These are phyloP conservation scores for Peronospora belbahrii DNA, from an alignment of 352 stramenopile species.

Conservation along the genomic window DNA sequence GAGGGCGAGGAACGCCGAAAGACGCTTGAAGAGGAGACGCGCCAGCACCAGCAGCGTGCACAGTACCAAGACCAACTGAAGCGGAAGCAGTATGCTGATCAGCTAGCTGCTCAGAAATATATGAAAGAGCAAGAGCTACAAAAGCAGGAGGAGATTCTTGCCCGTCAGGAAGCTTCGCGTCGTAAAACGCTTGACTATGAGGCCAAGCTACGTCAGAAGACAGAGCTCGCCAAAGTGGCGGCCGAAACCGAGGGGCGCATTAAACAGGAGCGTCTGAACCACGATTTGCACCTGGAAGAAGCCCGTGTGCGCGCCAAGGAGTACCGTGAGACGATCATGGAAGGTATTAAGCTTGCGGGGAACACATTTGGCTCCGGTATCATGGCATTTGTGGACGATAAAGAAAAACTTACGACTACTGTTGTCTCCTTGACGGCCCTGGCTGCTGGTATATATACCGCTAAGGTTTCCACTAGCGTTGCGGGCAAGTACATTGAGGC, in stretches of 20 bases:
- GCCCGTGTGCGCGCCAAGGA: constrained; percentile 87
- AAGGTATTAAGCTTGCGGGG: constrained; percentile 92
- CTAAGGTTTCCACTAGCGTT: constrained; percentile 89
- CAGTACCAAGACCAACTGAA: constrained; percentile 99
- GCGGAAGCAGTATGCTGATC: constrained; percentile 96
- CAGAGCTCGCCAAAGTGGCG: constrained; percentile 92
- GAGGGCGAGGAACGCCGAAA: constrained; percentile 95
- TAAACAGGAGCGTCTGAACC: constrained; percentile 96
- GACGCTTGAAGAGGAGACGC: constrained; percentile 95
- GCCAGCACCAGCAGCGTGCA: constrained; percentile 93
- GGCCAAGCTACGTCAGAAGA: constrained; percentile 90
- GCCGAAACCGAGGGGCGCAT: constrained; percentile 94
- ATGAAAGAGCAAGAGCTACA: constrained; percentile 95
- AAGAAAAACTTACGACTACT: constrained; percentile 93
- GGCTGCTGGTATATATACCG: constrained; percentile 94
- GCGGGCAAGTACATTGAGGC: constrained; percentile 93
- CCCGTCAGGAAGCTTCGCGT: constrained; percentile 92
- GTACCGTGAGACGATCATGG: constrained; percentile 91
- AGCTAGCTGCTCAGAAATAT: constrained; percentile 93
- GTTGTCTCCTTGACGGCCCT: constrained; percentile 91
- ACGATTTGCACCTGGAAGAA: constrained; percentile 96
- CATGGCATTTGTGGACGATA: constrained; percentile 91
- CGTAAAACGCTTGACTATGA: constrained; percentile 97
- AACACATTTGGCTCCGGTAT: constrained; percentile 91
- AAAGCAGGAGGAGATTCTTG: constrained; percentile 97